phyloP scores from a whole-genome alignment of 164 flowering plant genomes.

The Cinnamomum chago region DNA sequence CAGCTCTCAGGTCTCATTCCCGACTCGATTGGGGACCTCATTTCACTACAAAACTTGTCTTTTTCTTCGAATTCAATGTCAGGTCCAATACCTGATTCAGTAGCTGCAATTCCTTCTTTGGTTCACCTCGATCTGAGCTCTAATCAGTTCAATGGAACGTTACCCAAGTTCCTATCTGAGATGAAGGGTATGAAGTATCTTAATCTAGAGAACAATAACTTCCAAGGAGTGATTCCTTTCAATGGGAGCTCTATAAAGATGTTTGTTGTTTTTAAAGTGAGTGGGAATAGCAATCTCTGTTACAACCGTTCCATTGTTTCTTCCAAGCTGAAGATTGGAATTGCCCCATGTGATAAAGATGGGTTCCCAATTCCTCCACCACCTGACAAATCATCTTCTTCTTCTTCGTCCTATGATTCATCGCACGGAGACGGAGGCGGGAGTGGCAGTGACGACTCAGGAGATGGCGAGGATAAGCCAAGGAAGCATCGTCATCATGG shows the following conservation, averaged over 20 bases:
- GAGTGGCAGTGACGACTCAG: slow-evolving; percentile 17
- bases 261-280: slow-evolving; percentile 64
- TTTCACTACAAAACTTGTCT: slow-evolving; percentile 54
- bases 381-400: slow-evolving; percentile 26
- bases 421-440: slow-evolving; percentile 12
- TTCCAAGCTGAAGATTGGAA: slow-evolving; percentile 78
- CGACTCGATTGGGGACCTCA: slow-evolving; percentile 54
- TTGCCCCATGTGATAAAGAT: slow-evolving; percentile 80
- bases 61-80: slow-evolving; percentile 65
- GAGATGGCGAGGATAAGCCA: slow-evolving; percentile 8
- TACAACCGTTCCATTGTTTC: slow-evolving; percentile 62
- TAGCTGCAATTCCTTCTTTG: slow-evolving; percentile 47
- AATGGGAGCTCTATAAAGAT: slow-evolving; percentile 58
- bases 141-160: slow-evolving; percentile 79
- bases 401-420: slow-evolving; percentile 15
- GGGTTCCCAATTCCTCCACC: slow-evolving; percentile 80
- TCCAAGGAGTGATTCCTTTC: slow-evolving; percentile 85
- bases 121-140: slow-evolving; percentile 79
- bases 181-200: slow-evolving; percentile 65
- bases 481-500: slow-evolving; percentile 47
- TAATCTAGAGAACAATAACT: slow-evolving; percentile 71
- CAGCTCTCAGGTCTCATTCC: slow-evolving; percentile 63
- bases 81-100: slow-evolving; percentile 64
- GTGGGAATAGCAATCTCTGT: slow-evolving; percentile 68
- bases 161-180: slow-evolving; percentile 56